Evolutionary conservation across 163 green algal species (phyloP), one percentile per base, ranked within the genome.

Genomic region (Chloromonas sp.): DNA sequence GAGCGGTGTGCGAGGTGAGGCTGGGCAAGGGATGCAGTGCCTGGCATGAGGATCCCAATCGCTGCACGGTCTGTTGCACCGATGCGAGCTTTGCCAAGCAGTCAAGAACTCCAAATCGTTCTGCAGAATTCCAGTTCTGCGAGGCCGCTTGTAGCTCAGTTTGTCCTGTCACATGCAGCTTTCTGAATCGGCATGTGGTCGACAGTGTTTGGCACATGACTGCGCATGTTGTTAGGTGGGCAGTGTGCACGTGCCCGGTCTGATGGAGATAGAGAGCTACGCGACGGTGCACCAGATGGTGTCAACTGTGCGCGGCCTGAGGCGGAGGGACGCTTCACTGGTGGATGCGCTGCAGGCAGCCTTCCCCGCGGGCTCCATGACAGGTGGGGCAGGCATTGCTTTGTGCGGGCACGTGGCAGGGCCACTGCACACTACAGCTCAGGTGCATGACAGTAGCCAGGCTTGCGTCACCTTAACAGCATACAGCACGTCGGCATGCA

Each of bases 321-420:
- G 89, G n/a, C 79, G 87, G 1, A n/a, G 3, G 1, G 87, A 81
- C 57, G 81, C 83, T 0, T 90, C 79, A 71, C 62, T 89, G 0
- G 87, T 98, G 2, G 94, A 97, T 66, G 95, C 90, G 84, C 87
- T 99, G 0, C 85, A 91, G 0, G 95, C 96, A 2, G 93, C 95
- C 58, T 99, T 99, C 85, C 97, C 97, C 0, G 96, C 94, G 0
- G 97, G 97, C 2, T 97, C 91, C 88, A 99, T 99, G 97, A 99
- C 97, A 1, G 97, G 96, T 62, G 92, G 89, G 57, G 11, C 36
- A 36, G 36, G 36, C 36, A 36, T 36, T 36, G 36, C 36, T 36
- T 36, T 36, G 36, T 36, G 36, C 36, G 36, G 36, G 36, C 36
- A 36, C 36, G 36, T 36, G 36, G 36, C 36, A 36, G 36, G 36